phyloP scores from a whole-genome alignment of 2,329 filamentous ascomycete species.

The Apiospora aurea region DNA sequence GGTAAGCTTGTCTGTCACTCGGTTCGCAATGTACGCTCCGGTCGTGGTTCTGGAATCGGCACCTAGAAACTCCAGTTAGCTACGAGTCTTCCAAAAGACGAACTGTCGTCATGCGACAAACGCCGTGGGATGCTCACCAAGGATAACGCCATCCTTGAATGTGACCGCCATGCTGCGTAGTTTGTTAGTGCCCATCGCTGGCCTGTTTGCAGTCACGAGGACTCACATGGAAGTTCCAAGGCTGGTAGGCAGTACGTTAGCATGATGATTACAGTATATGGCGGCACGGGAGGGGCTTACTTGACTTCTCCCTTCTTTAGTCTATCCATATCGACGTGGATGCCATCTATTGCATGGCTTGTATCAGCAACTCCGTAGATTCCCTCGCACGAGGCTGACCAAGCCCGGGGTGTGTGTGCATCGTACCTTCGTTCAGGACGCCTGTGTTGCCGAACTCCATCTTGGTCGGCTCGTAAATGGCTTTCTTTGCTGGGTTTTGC shows the following conservation, averaged over 20 bases:
- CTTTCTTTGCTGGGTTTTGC: not conserved
- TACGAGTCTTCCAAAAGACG: not conserved
- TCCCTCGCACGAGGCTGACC: constrained; percentile 15
- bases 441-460: constrained; percentile 72
- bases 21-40: constrained; percentile 97
- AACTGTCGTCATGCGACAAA: not conserved
- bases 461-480: constrained; percentile 30
- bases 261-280: constrained; percentile 19
- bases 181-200: constrained; percentile 31
- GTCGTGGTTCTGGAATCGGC: constrained; percentile 98
- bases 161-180: constrained; percentile 90
- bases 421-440: constrained; percentile 68
- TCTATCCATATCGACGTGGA: constrained; percentile 98
- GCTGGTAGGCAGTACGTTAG: constrained; percentile 56
- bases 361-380: constrained; percentile 35
- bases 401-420: constrained; percentile 25
- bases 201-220: constrained; percentile 3
- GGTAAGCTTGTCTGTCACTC: constrained; percentile 99
- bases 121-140: constrained; percentile 59
- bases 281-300: constrained; percentile 60
- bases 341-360: constrained; percentile 75
- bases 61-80: constrained; percentile 53
- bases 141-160: constrained; percentile 97
- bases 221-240: constrained; percentile 94
- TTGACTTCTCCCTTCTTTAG: constrained; percentile 99